Evolutionary conservation across 345 rosid genomes (phyloP).

Genomic region (Zanthoxylum bungeanum): DNA sequence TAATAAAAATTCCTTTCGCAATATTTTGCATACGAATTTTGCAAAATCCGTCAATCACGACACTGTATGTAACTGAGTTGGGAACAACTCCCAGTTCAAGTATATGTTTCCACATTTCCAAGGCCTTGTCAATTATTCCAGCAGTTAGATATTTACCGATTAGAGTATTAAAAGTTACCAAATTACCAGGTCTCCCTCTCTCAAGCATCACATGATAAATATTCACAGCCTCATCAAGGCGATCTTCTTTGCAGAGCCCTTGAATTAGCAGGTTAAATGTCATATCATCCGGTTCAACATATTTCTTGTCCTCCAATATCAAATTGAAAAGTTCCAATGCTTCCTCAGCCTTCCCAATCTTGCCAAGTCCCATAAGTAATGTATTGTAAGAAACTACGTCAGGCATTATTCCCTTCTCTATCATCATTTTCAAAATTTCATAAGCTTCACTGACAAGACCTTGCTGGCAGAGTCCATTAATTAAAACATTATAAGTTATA

Average conservation of each 20-base stretch:
- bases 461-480: slow-evolving; percentile 56
- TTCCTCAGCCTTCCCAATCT: slow-evolving; percentile 47
- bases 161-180: slow-evolving; percentile 44
- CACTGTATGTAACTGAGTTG: slow-evolving; percentile 43
- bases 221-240: slow-evolving; percentile 42
- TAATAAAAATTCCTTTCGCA: slow-evolving; percentile 57
- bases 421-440: slow-evolving; percentile 47
- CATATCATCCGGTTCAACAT: slow-evolving; percentile 40
- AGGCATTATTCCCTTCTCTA: slow-evolving; percentile 50
- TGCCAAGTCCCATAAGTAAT: slow-evolving; percentile 51
- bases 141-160: slow-evolving; percentile 44
- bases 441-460: slow-evolving; percentile 49
- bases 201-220: slow-evolving; percentile 41
- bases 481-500: slow-evolving; percentile 54
- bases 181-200: slow-evolving; percentile 41
- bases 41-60: slow-evolving; percentile 54
- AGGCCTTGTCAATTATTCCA: slow-evolving; percentile 43
- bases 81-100: slow-evolving; percentile 40
- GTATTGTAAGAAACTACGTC: slow-evolving; percentile 53
- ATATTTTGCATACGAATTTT: slow-evolving; percentile 46
- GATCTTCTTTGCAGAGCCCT: slow-evolving; percentile 52
- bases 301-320: slow-evolving; percentile 33
- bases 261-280: slow-evolving; percentile 52
- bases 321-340: slow-evolving; percentile 45
- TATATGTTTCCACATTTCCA: slow-evolving; percentile 56